Conservation (phyloP, 805 yeast species). For the Grigorovia humatica region DNA sequence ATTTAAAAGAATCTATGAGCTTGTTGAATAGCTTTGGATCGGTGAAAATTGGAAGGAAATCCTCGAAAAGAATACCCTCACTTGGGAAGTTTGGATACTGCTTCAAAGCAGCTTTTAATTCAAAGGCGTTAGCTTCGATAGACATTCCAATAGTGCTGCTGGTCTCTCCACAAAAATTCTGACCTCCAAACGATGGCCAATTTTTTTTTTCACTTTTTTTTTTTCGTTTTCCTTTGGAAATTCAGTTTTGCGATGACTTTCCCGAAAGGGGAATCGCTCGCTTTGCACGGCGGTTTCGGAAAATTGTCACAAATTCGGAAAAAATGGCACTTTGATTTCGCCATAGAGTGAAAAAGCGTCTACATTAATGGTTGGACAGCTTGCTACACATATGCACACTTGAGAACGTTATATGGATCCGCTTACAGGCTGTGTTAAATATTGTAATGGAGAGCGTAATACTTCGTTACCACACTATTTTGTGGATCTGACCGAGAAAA, state of each 20-base stretch:
- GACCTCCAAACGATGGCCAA: background rate
- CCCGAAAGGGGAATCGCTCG: background rate
- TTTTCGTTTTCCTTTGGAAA: background rate
- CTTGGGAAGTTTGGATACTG: conserved; percentile 93
- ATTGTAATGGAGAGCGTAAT: background rate
- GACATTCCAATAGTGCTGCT: conserved; percentile 14
- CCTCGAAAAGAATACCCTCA: conserved; percentile 90
- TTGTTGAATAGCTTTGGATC: conserved; percentile 72
- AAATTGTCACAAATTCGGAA: no score
- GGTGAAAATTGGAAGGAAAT: conserved; percentile 88
- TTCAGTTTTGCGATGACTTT: conserved; percentile 1
- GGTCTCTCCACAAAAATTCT: no score
- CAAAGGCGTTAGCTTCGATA: conserved; percentile 30
- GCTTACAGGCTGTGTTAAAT: background rate
- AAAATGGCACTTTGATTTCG: background rate
- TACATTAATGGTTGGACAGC: background rate
- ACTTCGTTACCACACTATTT: conserved; percentile 13
- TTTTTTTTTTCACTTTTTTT: background rate
- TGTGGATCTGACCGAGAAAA: conserved; percentile 17
- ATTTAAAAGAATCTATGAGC: conserved; percentile 68
- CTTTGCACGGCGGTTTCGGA: background rate
- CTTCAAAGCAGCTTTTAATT: conserved; percentile 43
- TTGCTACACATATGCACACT: background rate
- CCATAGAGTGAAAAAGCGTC: background rate
- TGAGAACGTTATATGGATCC: background rate